A percentile compares a stretch with the other conserved stretches of the same genome.
phyloP scores from a whole-genome alignment of 176 grass and related monocot genomes.

The Aegilops umbellulata region DNA sequence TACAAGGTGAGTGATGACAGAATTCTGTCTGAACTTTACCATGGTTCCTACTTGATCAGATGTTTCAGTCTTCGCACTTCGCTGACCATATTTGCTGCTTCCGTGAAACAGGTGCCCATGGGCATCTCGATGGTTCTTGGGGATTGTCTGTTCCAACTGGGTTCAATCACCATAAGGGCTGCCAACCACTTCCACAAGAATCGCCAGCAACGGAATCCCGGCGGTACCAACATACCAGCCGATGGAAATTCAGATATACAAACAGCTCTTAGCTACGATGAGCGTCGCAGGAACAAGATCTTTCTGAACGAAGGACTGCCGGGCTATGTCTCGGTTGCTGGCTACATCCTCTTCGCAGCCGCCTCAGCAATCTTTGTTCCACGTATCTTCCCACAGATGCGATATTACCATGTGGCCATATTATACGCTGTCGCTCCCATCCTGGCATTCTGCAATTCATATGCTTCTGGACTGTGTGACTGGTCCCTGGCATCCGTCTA shows the following conservation, averaged over 20 bases:
- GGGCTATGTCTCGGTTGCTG: not conserved
- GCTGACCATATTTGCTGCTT: not conserved
- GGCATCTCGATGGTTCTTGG: conserved; percentile 54
- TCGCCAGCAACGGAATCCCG: not conserved
- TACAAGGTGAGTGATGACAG: conserved; percentile 39
- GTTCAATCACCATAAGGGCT: conserved; percentile 19
- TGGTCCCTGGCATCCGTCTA: conserved; percentile 46
- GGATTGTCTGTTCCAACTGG: conserved; percentile 43
- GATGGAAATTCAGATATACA: not conserved
- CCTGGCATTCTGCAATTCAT: conserved; percentile 45
- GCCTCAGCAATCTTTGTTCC: conserved; percentile 22
- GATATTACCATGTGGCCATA: conserved; percentile 32
- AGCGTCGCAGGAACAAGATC: conserved; percentile 5
- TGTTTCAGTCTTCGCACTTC: not conserved
- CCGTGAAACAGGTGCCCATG: conserved; percentile 25
- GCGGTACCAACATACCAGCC: not conserved
- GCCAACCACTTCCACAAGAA: not conserved
- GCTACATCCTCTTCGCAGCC: not conserved
- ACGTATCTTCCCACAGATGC: conserved; percentile 39
- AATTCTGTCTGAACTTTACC: not conserved
- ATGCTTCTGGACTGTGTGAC: conserved; percentile 33
- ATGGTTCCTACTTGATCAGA: not conserved
- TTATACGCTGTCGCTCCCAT: conserved; percentile 30
- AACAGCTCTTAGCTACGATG: conserved; percentile 16
- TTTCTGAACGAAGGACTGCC: conserved; percentile 21